Base-by-base conservation (phyloP, 768 basidiomycete species). In the Phaeolepiota aurea region DNA sequence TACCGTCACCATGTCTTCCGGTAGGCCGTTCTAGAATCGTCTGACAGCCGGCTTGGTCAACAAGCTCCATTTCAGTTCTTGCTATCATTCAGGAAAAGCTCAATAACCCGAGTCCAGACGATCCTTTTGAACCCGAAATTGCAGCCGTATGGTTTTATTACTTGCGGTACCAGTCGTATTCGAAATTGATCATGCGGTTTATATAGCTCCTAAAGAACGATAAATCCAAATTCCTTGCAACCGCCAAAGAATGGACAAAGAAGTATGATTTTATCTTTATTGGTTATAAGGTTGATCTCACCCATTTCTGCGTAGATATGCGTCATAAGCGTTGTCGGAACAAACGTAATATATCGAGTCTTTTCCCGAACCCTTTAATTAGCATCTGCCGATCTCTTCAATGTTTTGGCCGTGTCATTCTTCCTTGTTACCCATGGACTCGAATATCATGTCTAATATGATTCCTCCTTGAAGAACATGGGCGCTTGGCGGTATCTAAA, bases 51-150 rank as follows among this genome's bases (percentile, higher is more conserved):
- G n/a, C n/a, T n/a, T n/a, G n/a, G n/a, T n/a, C n/a, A n/a, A n/a
- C n/a, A n/a, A n/a, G n/a, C 7, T 41, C 46, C 37, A 43, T 48
- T 42, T 41, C 43, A 91, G 88, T 91, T 1, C 71, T 91, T 14
- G 65, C 68, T 18, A 76, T 79, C 36, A 77, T 91, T 44, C 81
- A 85, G 57, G 86, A 89, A 54, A 91, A 91, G 61, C 54, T 91
- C 38, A 89, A 89, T 57, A 87, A 90, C 56, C 88, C 88, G 13
- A 86, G 82, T 55, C 71, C 86, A 13, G 88, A 91, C 52, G 88
- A 91, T 55, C 88, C 88, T 0, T 91, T 87, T 52, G 85, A 89
- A 52, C 83, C 88, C 20, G 87, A 89, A 1, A 85, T 89, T 49
- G 88, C 88, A 25, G 81, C 80, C 21, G 84, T 90, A 54, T 41